Percentiles rank a stretch among this genome's conserved stretches.
phyloP scores from a whole-genome alignment of 352 stramenopile genomes.

The Aphanomyces stellatus region DNA sequence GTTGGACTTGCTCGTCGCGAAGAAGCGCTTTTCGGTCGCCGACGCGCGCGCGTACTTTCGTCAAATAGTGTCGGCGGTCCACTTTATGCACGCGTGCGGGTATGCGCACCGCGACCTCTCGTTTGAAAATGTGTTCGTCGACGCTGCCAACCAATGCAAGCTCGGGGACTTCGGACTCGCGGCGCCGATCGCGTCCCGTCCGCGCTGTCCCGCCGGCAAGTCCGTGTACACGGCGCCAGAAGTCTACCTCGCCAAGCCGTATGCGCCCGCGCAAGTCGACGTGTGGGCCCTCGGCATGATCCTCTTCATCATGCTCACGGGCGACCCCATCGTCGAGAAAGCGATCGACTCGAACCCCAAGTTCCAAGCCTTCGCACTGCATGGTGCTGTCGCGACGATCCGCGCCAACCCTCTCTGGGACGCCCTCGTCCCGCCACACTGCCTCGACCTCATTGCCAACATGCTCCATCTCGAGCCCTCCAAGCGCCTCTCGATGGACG shows the following conservation, averaged over 20 bases:
- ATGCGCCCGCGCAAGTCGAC: slow-evolving; percentile 27
- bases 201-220: slow-evolving; percentile 30
- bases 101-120: slow-evolving; percentile 57
- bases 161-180: slow-evolving; percentile 59
- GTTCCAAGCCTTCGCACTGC: slow-evolving; percentile 48
- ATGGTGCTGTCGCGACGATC: slow-evolving; percentile 28
- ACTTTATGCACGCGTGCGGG: slow-evolving; percentile 50
- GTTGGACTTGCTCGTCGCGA: slow-evolving; percentile 4
- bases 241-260: slow-evolving; percentile 21
- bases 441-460: slow-evolving; percentile 29
- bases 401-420: slow-evolving; percentile 28
- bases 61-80: slow-evolving; percentile 25
- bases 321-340: slow-evolving; percentile 10
- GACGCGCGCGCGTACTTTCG: slow-evolving; percentile 3
- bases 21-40: slow-evolving; percentile 5
- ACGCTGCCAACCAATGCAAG: slow-evolving; percentile 46
- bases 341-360: slow-evolving; percentile 62
- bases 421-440: slow-evolving; percentile 22
- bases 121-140: slow-evolving; percentile 75
- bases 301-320: slow-evolving; percentile 25
- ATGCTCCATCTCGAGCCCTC: slow-evolving; percentile 34
- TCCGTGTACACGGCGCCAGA: slow-evolving; percentile 42
- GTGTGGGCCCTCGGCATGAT: slow-evolving; percentile 26
- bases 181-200: slow-evolving; percentile 35
- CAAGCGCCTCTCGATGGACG: slow-evolving; percentile 29